Base-by-base conservation (phyloP, 2,329 filamentous ascomycete genomes). In the Sporothrix schenckii region DNA sequence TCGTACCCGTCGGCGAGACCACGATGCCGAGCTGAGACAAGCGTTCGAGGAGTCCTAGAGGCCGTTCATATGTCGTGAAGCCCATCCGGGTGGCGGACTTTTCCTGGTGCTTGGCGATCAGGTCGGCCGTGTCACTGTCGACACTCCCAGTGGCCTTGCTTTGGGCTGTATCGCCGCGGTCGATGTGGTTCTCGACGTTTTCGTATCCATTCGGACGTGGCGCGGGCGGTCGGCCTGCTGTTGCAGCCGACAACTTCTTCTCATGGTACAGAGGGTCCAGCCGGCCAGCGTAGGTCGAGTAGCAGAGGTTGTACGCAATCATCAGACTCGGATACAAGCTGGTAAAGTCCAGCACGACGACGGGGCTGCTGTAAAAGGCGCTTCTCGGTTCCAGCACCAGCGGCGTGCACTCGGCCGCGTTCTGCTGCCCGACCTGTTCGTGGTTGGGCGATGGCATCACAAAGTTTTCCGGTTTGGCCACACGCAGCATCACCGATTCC, bases 291-390 rank as follows among this genome's bases (percentile, higher is more conserved):
- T 94, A 99, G 0, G 95, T 99, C 0, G 95, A 98, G 78, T 99
- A 99, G 81, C 95, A 99, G 78, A 97, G 95, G 77, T 99, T 99
- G 82, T 99, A 98, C 0, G 95, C 95, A 77, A 99, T 98, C 93
- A 99, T 97, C 72, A 98, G 90, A 79, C 94, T 97, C 0, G 95
- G 95, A 74, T 99, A 99, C 63, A 99, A 82, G 72, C 93, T 97
- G 77, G 98, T 94, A 73, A 99, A 99, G 80, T 99, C 95, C 7
- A 99, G 84, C 0, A 99, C 95, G 3, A 99, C 78, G 0, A 99
- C 79, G 0, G 95, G 95, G 72, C 92, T 95, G 70, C 84, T 93
- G 80, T 99, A 99, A 77, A 99, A 97, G 7, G 90, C 92, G 74
- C 94, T 97, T 76, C 95, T 93, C 0, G 95, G 95, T 77, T 99